Percentiles rank a stretch among this genome's conserved stretches.
Conservation (phyloP, 345 rosid species). For the Brassica incana region DNA sequence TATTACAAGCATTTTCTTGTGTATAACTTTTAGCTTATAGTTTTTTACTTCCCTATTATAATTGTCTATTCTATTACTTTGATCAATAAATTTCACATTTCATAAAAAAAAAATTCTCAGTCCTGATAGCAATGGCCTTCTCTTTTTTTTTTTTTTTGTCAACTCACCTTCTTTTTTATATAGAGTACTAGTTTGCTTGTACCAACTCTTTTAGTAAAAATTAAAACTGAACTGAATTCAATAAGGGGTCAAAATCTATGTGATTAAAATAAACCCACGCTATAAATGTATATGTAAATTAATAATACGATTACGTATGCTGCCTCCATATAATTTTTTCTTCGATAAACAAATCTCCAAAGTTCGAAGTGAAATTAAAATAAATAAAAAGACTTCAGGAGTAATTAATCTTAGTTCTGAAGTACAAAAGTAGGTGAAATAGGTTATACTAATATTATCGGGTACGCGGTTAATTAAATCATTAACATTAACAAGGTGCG, state of each 20-base stretch:
- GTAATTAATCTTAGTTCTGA: not conserved
- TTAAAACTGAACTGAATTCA: not conserved
- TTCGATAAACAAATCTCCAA: conserved; percentile 11
- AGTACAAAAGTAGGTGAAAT: conserved; percentile 16
- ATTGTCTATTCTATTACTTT: too few relatives aligned
- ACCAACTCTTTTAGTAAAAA: not conserved
- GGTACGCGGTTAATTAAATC: not conserved
- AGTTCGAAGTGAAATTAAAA: conserved; percentile 8
- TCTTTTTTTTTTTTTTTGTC: too few relatives aligned
- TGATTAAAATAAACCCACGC: not conserved
- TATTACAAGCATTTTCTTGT: too few relatives aligned
- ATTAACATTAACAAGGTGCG: conserved; percentile 10
- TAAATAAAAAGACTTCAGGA: not conserved
- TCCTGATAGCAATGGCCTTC: too few relatives aligned
- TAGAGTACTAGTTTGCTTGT: too few relatives aligned
- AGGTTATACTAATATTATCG: conserved; percentile 12
- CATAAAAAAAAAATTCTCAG: too few relatives aligned
- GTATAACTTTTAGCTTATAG: too few relatives aligned
- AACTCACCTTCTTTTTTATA: too few relatives aligned
- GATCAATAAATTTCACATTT: not conserved
- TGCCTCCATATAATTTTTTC: conserved; percentile 5
- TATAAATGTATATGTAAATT: not conserved
- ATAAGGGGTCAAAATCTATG: not conserved
- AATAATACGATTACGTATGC: not conserved
- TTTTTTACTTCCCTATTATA: too few relatives aligned